Base-by-base conservation (phyloP, 2,329 filamentous ascomycete genomes). In the Emergomyces orientalis region DNA sequence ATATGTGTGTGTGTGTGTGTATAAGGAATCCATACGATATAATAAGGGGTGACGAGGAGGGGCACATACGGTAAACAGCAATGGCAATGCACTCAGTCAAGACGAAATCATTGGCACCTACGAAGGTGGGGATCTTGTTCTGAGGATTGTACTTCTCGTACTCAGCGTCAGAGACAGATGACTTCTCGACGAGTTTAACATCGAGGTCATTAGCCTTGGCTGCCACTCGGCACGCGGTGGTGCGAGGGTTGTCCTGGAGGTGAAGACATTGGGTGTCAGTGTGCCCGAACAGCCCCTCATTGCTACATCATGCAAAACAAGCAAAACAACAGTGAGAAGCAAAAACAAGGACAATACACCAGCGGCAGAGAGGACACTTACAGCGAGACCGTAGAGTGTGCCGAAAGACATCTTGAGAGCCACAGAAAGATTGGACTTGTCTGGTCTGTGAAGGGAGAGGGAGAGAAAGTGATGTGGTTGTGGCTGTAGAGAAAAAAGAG, bases 141-240 rank as follows among this genome's bases (percentile, higher is more conserved):
- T 96, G 88, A 74, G 87, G 86, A 85, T 91, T 95, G 79, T 89
- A 77, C 82, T 91, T 89, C 74, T 86, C 81, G 84, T 96, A 96
- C 76, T 96, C 91, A 68, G 82, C 78, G 69, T 84, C 83, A 73
- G 81, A 83, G 71, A 86, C 87, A 68, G 78, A 78, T 67, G 84
- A 82, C 68, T 86, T 88, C 72, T 89, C 80, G 71, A 94, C 88
- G 69, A 92, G 79, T 80, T 97, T 91, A 72, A 99, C 79, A 69
- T 97, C 91, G 76, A 99, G 86, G 77, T 89, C 87, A 82, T 97
- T 97, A 82, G 91, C 91, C 88, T 99, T 97, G 73, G 94, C 94
- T 76, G 97, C 90, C 73, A 90, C 92, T 78, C 88, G 86, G 80
- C 96, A 89, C 77, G 88, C 87, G 74, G 88, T 89, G 79, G 88